Percentiles rank a stretch among this genome's conserved stretches.
phyloP scores from a whole-genome alignment of 768 basidiomycete species.

The Baorangia bicolor region DNA sequence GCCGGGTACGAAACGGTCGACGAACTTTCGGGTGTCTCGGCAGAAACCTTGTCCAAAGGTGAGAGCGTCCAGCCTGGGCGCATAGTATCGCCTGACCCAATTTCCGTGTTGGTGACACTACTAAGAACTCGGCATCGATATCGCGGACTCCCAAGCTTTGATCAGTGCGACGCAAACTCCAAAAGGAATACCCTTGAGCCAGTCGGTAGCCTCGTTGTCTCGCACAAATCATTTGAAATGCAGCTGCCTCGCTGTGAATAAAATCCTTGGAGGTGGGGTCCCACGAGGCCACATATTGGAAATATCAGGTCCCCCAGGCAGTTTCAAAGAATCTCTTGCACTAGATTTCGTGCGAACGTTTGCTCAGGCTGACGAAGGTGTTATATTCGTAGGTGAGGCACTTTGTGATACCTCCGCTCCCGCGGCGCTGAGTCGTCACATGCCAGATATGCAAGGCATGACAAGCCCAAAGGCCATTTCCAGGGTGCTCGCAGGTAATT shows the following conservation, averaged over 20 bases:
- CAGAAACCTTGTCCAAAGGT: constrained; percentile 55
- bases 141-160: constrained; percentile 46
- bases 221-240: constrained; percentile 16
- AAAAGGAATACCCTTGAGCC: constrained; percentile 41
- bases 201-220: constrained; percentile 52
- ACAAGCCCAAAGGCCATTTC: constrained; percentile 38
- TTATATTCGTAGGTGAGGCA: constrained; percentile 62
- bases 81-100: neutral
- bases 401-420: neutral
- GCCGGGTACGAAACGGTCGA: constrained; percentile 59
- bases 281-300: constrained; percentile 63
- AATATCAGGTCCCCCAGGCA: constrained; percentile 75
- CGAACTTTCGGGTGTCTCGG: constrained; percentile 46
- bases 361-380: constrained; percentile 45
- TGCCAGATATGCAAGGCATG: constrained; percentile 51
- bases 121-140: constrained; percentile 51
- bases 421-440: constrained; percentile 4
- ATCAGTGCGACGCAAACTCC: constrained; percentile 41
- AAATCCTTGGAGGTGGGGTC: constrained; percentile 63
- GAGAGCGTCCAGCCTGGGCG: constrained; percentile 2
- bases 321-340: constrained; percentile 58
- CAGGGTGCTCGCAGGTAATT: constrained; percentile 27
- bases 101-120: neutral
- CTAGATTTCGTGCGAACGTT: constrained; percentile 50
- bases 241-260: constrained; percentile 50